These are phyloP conservation scores for Xylaria sp. DNA, from an alignment of 2,329 filamentous ascomycete genomes.

Conservation along the genomic window DNA sequence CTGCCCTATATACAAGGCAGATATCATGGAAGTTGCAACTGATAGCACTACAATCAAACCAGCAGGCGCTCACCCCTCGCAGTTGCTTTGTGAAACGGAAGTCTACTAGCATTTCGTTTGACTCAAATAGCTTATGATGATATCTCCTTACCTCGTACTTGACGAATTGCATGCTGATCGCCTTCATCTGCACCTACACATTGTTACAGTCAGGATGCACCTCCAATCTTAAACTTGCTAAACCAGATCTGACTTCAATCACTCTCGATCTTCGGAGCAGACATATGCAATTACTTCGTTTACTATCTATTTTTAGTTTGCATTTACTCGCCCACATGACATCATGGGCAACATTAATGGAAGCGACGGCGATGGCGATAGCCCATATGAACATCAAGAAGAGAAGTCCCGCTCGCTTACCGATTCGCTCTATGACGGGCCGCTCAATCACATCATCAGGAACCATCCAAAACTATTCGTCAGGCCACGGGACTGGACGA, in stretches of 20 bases:
- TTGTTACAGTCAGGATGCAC: not conserved
- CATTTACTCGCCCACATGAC: not conserved
- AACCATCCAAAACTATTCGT: slow-evolving; percentile 23
- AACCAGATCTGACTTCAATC: not conserved
- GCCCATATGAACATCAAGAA: not conserved
- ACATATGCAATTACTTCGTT: not conserved
- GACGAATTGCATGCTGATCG: not conserved
- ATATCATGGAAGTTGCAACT: not conserved
- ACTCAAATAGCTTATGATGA: not conserved
- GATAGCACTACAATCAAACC: not conserved
- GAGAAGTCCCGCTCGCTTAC: not conserved
- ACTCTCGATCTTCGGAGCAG: too few species aligned
- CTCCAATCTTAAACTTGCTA: not conserved
- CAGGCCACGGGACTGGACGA: slow-evolving; percentile 2
- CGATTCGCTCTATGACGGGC: slow-evolving; percentile 13
- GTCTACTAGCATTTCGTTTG: not conserved
- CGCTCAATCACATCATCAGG: slow-evolving; percentile 20
- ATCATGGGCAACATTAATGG: not conserved
- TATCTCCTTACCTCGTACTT: not conserved
- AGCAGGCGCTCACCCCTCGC: not conserved
- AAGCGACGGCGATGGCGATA: not conserved
- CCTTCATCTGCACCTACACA: not conserved
- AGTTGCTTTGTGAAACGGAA: slow-evolving; percentile 1
- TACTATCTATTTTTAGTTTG: not conserved
- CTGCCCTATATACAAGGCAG: not conserved